phyloP scores from a whole-genome alignment of 1,284 basidiomycete species.

The Hortiboletus rubellus region DNA sequence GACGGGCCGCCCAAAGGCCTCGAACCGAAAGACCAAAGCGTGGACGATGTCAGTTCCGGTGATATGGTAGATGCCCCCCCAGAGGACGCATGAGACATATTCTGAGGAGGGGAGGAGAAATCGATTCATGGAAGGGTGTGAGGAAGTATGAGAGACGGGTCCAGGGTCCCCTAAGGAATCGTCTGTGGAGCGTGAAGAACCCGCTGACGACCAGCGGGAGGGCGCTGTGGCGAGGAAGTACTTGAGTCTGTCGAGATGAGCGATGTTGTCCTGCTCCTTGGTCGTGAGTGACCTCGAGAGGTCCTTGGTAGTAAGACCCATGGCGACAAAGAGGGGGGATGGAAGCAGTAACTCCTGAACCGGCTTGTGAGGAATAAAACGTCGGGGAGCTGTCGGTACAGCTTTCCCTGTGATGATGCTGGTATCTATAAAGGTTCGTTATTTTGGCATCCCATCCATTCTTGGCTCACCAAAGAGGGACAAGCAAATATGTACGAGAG shows the following conservation, averaged over 20 bases:
- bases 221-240: conserved; percentile 87
- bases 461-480: conserved; percentile 21
- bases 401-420: conserved; percentile 20
- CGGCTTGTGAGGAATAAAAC: conserved; percentile 11
- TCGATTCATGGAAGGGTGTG: conserved; percentile 75
- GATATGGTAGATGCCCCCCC: conserved; percentile 88
- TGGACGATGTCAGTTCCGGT: conserved; percentile 90
- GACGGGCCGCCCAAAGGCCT: conserved; percentile 82
- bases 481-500: conserved; percentile 18
- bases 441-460: conserved; percentile 19
- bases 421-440: conserved; percentile 28
- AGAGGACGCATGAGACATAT: conserved; percentile 86
- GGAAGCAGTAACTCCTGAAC: conserved; percentile 2
- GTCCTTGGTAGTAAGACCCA: conserved; percentile 33
- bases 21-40: conserved; percentile 85
- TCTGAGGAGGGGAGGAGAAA: conserved; percentile 85
- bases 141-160: conserved; percentile 31
- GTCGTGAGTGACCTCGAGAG: conserved; percentile 51
- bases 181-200: conserved; percentile 27
- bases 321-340: conserved; percentile 15
- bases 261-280: conserved; percentile 65
- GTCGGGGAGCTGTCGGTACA: conserved; percentile 17
- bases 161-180: conserved; percentile 17
- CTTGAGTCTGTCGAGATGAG: conserved; percentile 76
- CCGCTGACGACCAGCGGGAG: conserved; percentile 55